Evolutionary conservation across 306 rosid genomes (phyloP).

Genomic region (Vicia villosa): DNA sequence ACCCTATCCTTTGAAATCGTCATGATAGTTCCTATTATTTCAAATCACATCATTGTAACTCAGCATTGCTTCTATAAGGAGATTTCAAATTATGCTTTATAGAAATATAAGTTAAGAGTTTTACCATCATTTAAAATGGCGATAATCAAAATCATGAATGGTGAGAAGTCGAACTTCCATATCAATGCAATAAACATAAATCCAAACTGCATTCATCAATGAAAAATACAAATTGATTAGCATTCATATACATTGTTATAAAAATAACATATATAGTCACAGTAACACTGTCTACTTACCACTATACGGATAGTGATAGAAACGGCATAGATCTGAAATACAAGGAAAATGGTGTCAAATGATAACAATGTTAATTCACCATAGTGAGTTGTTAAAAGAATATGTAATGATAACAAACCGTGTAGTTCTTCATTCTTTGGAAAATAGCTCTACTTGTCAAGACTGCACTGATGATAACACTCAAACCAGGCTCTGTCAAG

Average conservation of each 20-base stretch:
- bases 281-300: constrained; percentile 55
- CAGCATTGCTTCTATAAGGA: constrained; percentile 3
- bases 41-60: neutral
- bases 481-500: constrained; percentile 96
- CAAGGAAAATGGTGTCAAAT: constrained; percentile 6
- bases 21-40: constrained; percentile 82
- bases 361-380: neutral
- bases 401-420: constrained; percentile 49
- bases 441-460: constrained; percentile 95
- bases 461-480: constrained; percentile 98
- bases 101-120: constrained; percentile 11
- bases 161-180: constrained; percentile 98
- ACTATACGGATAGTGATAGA: constrained; percentile 99
- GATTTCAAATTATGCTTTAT: neutral
- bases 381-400: neutral
- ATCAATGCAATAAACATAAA: constrained; percentile 91
- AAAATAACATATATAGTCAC: neutral
- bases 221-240: constrained; percentile 19
- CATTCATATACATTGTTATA: neutral
- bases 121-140: constrained; percentile 97
- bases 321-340: constrained; percentile 87
- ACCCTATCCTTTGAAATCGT: constrained; percentile 99
- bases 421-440: constrained; percentile 99
- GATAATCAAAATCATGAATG: constrained; percentile 97
- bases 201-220: constrained; percentile 75